These are phyloP conservation scores for Piloderma croceum DNA, from an alignment of 768 basidiomycete species.

Conservation along the genomic window DNA sequence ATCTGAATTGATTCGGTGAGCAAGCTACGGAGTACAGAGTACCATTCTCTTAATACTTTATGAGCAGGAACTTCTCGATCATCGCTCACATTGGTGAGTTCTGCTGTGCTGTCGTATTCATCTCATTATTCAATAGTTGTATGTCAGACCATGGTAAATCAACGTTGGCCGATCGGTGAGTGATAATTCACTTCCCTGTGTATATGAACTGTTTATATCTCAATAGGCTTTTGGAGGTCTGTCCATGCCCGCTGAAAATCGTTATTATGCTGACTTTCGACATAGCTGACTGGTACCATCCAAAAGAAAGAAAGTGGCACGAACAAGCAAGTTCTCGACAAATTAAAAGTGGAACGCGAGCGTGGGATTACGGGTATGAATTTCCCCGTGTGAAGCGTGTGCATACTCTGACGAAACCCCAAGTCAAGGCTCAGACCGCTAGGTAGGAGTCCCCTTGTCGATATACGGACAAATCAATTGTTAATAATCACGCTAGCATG, in stretches of 20 bases:
- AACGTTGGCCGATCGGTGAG: constrained; percentile 81
- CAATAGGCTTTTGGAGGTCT: constrained; percentile 69
- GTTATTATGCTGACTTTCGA: constrained; percentile 14
- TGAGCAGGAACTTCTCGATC: constrained; percentile 81
- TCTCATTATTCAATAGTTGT: neutral
- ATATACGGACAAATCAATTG: no score
- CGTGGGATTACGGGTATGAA: constrained; percentile 86
- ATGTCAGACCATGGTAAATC: constrained; percentile 90
- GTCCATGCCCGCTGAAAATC: no score
- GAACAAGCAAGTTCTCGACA: constrained; percentile 86
- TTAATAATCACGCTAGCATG: constrained; percentile 51
- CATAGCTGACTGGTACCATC: constrained; percentile 85
- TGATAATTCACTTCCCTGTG: constrained; percentile 8
- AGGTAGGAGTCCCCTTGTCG: constrained; percentile 40
- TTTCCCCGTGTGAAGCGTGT: constrained; percentile 1
- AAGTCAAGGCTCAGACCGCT: constrained; percentile 94
- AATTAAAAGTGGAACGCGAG: constrained; percentile 94
- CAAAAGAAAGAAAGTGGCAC: constrained; percentile 53
- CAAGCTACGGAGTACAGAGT: neutral
- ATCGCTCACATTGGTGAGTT: constrained; percentile 87
- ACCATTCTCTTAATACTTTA: no score
- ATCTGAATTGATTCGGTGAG: constrained; percentile 63
- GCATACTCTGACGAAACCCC: neutral
- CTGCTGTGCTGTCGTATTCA: no score
- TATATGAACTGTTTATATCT: constrained; percentile 5